Percentiles rank a stretch among this genome's conserved stretches.
phyloP scores from a whole-genome alignment of 2,329 filamentous ascomycete genomes.

The Penicillium sp. region DNA sequence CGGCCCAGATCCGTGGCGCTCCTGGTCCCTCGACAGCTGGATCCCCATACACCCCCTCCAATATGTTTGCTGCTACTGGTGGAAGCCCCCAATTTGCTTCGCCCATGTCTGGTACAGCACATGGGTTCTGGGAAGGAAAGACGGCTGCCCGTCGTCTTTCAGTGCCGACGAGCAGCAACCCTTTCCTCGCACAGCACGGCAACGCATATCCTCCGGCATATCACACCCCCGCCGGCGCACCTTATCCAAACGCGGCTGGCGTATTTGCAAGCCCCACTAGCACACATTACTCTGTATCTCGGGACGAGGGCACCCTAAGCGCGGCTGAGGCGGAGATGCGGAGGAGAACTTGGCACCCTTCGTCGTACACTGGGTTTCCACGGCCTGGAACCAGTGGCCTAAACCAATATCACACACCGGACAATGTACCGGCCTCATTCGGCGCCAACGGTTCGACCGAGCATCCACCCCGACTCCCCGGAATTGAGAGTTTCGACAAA shows the following conservation, averaged over 20 bases:
- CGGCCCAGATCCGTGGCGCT: constrained; percentile 64
- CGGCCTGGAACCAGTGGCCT: constrained; percentile 70
- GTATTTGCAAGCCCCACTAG: constrained; percentile 67
- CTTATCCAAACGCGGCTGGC: constrained; percentile 59
- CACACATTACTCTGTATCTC: constrained; percentile 54
- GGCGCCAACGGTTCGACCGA: constrained; percentile 52
- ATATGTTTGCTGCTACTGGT: constrained; percentile 72
- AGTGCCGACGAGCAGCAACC: constrained; percentile 72
- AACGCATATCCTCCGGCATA: constrained; percentile 57
- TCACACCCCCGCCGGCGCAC: constrained; percentile 56
- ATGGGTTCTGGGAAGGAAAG: constrained; percentile 71
- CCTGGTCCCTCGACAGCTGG: constrained; percentile 68
- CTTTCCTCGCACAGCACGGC: constrained; percentile 67
- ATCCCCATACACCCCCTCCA: constrained; percentile 79
- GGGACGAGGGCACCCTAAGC: constrained; percentile 35
- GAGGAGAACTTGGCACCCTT: constrained; percentile 87
- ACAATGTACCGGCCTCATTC: constrained; percentile 59
- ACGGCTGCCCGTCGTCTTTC: constrained; percentile 74
- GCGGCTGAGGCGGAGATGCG: constrained; percentile 72
- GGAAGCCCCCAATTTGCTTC: constrained; percentile 79
- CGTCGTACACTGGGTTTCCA: constrained; percentile 60
- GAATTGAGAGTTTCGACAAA: constrained; percentile 89
- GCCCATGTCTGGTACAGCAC: constrained; percentile 67
- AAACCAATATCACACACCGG: constrained; percentile 71
- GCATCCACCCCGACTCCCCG: constrained; percentile 71